These are phyloP conservation scores for sunflower (Helianthus annuus) DNA, from an alignment of 129 eudicot genomes.

Conservation along the genomic window DNA sequence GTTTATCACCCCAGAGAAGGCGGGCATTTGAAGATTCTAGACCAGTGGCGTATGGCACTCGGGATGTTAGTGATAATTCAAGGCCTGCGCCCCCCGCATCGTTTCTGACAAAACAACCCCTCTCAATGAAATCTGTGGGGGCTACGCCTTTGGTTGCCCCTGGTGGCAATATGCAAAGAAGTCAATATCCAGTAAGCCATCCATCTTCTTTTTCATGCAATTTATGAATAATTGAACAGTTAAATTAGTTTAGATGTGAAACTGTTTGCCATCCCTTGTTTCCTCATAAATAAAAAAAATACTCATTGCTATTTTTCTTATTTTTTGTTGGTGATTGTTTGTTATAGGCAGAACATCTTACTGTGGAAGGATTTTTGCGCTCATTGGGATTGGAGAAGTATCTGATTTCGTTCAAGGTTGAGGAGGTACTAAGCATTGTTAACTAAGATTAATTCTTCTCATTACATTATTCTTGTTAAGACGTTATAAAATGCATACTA, in stretches of 20 bases:
- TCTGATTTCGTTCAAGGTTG: constrained; percentile 67
- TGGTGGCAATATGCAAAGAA: constrained; percentile 44
- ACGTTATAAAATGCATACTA: not conserved
- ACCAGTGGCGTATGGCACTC: constrained; percentile 46
- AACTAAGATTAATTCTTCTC: not conserved
- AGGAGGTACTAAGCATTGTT: constrained; percentile 58
- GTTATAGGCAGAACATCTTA: constrained; percentile 59
- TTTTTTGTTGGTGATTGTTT: constrained; percentile 12
- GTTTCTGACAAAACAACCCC: constrained; percentile 46
- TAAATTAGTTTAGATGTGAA: constrained; percentile 11
- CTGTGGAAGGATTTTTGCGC: constrained; percentile 70
- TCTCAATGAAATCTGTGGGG: constrained; percentile 38
- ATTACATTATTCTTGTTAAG: constrained; percentile 9
- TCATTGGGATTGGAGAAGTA: constrained; percentile 67
- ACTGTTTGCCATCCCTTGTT: not conserved
- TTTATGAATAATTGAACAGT: not conserved
- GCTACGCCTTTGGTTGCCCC: constrained; percentile 36
- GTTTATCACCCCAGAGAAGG: constrained; percentile 56
- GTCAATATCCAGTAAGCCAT: constrained; percentile 57
- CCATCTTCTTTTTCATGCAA: constrained; percentile 6
- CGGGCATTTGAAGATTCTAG: constrained; percentile 60
- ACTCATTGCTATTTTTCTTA: not conserved
- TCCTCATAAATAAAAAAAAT: not conserved
- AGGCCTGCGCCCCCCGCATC: constrained; percentile 54
- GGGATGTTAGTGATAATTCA: constrained; percentile 47